Evolutionary conservation across 2,329 filamentous ascomycete genomes (phyloP).

Genomic region (Westerdykella sp.): DNA sequence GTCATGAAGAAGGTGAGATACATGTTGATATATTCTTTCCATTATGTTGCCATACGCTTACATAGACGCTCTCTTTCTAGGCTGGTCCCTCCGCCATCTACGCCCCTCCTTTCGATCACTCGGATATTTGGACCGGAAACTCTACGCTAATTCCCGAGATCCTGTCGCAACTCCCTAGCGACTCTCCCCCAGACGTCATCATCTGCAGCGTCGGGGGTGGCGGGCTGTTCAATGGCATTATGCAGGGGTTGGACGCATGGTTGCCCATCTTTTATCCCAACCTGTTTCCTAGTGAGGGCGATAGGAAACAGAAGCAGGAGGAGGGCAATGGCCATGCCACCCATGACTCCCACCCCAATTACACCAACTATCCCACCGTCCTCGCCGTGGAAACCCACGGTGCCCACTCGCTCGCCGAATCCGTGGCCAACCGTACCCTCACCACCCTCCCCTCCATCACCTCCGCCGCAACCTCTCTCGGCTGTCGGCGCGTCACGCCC

Average conservation of each 20-base stretch:
- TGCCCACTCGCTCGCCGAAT: conserved; percentile 62
- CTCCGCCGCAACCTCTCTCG: conserved; percentile 67
- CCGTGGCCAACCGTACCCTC: conserved; percentile 51
- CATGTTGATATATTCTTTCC: background rate
- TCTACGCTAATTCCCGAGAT: conserved; percentile 53
- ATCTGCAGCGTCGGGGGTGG: conserved; percentile 77
- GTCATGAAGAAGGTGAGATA: conserved; percentile 43
- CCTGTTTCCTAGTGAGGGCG: no score
- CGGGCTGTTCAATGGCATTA: conserved; percentile 69
- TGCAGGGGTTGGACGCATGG: conserved; percentile 56
- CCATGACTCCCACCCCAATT: no score
- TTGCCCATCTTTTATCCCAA: conserved; percentile 17
- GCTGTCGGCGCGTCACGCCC: conserved; percentile 63
- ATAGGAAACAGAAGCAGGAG: no score
- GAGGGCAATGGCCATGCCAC: no score
- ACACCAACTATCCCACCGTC: conserved; percentile 39
- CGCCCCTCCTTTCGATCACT: conserved; percentile 64
- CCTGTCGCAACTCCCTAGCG: conserved; percentile 36
- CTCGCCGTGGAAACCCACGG: conserved; percentile 72
- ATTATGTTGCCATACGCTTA: conserved; percentile 31
- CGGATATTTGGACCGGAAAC: conserved; percentile 61
- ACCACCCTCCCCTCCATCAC: conserved; percentile 66
- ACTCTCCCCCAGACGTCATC: conserved; percentile 57
- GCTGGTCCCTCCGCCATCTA: conserved; percentile 47
- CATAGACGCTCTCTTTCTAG: conserved; percentile 16